A percentile compares a stretch with the other conserved stretches of the same genome.
Evolutionary conservation across 352 stramenopile species (phyloP).

Genomic region (Globisporangium middletonii): DNA sequence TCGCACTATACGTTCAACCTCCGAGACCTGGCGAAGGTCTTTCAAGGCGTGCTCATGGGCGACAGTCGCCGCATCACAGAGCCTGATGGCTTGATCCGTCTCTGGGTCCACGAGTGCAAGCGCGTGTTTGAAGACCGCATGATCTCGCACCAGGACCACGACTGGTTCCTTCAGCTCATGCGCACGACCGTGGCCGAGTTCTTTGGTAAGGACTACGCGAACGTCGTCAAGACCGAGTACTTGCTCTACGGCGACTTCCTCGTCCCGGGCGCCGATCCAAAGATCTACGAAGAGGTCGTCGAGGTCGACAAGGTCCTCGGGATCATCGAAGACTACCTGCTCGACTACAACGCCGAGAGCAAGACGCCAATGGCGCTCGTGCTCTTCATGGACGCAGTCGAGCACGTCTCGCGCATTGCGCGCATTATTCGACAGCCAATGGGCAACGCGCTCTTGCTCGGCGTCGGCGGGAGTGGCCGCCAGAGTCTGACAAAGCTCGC

Average conservation of each 20-base stretch:
- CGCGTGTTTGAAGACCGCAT: constrained; percentile 95
- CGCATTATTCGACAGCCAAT: constrained; percentile 78
- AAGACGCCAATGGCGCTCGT: constrained; percentile 89
- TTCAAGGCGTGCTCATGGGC: constrained; percentile 89
- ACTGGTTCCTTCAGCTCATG: constrained; percentile 86
- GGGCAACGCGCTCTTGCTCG: constrained; percentile 89
- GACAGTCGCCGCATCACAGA: constrained; percentile 68
- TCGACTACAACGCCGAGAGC: constrained; percentile 90
- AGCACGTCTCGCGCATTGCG: constrained; percentile 81
- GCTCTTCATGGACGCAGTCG: constrained; percentile 83
- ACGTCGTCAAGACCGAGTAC: constrained; percentile 69
- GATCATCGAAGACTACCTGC: constrained; percentile 87
- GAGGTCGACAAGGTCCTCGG: constrained; percentile 81
- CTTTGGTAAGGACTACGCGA: constrained; percentile 80
- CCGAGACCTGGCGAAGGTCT: constrained; percentile 91
- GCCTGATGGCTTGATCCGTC: constrained; percentile 59
- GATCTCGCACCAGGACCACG: constrained; percentile 86
- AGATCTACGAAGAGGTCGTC: constrained; percentile 86
- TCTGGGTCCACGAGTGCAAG: constrained; percentile 93
- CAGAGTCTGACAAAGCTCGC: constrained; percentile 91
- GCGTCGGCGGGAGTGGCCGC: constrained; percentile 89
- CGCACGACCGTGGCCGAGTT: constrained; percentile 55
- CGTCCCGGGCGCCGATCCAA: constrained; percentile 70
- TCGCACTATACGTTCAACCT: constrained; percentile 96
- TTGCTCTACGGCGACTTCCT: constrained; percentile 80